phyloP scores from a whole-genome alignment of 2,329 filamentous ascomycete species.

The Trichoderma harzianum region DNA sequence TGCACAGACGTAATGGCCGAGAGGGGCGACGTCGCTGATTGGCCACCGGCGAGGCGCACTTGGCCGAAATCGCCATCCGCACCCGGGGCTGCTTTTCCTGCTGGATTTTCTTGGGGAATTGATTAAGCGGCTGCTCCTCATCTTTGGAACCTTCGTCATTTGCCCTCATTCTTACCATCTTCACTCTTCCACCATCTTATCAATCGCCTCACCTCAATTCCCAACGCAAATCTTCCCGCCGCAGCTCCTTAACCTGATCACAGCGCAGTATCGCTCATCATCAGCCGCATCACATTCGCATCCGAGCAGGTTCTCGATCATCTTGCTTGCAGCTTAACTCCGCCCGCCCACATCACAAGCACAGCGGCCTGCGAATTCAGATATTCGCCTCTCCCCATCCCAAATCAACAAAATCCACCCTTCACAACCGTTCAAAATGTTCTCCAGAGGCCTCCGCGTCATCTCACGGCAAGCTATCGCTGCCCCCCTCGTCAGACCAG shows the following conservation, averaged over 20 bases:
- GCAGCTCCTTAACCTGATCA: not conserved
- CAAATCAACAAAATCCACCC: not conserved
- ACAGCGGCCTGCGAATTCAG: not conserved
- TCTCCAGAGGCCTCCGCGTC: conserved; percentile 45
- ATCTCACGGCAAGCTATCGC: conserved; percentile 43
- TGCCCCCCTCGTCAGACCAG: conserved; percentile 37
- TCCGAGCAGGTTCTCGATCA: not conserved
- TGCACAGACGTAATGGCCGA: conserved; percentile 19
- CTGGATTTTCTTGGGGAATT: not conserved
- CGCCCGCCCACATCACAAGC: not conserved
- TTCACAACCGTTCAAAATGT: conserved; percentile 33
- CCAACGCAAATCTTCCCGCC: not conserved
- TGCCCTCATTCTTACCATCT: not conserved
- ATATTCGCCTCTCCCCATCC: not conserved
- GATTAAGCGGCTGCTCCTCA: conserved; percentile 9
- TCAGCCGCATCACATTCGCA: not conserved
- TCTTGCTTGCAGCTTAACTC: not conserved
- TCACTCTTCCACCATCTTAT: not conserved
- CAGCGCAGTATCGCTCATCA: not conserved
- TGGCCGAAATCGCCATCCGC: conserved; percentile 20
- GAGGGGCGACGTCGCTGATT: conserved; percentile 15
- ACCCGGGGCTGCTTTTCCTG: not conserved
- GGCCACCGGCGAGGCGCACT: not conserved
- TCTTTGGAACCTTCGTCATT: not conserved
- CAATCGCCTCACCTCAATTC: not conserved